Conservation (phyloP, 331 rosid genomes). For the Malus hybrid region DNA sequence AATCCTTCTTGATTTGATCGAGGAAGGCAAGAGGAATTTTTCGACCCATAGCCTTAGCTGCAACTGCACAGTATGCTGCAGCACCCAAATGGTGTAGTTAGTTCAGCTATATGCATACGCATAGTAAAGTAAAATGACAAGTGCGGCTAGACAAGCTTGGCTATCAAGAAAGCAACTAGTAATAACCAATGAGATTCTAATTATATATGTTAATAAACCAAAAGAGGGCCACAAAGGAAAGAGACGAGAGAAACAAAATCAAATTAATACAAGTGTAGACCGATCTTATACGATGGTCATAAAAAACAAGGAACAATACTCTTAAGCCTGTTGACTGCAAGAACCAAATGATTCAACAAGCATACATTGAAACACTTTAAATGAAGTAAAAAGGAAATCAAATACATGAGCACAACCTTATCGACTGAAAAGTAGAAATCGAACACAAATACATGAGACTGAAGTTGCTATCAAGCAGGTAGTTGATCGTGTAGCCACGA, state of each 20-base stretch:
- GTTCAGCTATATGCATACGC: conserved; percentile 6
- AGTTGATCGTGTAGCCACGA: too few species aligned
- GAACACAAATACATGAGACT: too few species aligned
- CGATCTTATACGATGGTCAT: too few species aligned
- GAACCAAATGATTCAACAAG: not conserved
- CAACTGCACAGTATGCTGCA: conserved; percentile 88
- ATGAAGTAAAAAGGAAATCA: not conserved
- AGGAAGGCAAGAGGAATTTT: conserved; percentile 85
- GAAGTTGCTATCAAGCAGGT: too few species aligned
- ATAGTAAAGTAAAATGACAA: not conserved
- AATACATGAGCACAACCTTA: not conserved
- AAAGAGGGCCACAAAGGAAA: too few species aligned
- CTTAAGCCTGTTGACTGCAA: not conserved
- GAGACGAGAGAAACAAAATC: too few species aligned
- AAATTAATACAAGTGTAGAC: too few species aligned
- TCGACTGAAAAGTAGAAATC: not conserved
- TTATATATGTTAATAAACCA: too few species aligned
- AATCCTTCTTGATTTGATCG: conserved; percentile 81
- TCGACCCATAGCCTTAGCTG: conserved; percentile 70
- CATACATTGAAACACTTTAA: not conserved
- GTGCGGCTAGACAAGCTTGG: too few species aligned
- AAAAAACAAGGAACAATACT: too few species aligned
- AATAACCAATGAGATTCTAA: not conserved
- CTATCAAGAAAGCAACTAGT: too few species aligned
- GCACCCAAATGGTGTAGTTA: conserved; percentile 24